Conservation (phyloP, 305 asterid genomes). For the Fraxinus xanthoxyloides region DNA sequence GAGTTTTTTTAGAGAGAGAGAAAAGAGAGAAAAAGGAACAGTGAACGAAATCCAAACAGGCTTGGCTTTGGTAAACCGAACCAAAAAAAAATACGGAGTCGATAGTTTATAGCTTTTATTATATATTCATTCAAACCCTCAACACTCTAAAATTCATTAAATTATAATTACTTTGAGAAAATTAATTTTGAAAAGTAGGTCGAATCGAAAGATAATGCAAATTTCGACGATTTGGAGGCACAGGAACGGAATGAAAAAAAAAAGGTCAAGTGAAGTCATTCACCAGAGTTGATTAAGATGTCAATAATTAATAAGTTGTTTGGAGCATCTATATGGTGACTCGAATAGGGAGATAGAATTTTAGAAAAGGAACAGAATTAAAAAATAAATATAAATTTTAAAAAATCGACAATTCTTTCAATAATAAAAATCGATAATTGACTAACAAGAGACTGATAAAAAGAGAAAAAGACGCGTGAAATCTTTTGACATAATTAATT, state of each 20-base stretch:
- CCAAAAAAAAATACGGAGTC: slow-evolving; percentile 33
- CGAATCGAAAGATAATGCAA: background rate
- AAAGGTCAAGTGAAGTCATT: background rate
- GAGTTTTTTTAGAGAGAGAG: slow-evolving; percentile 16
- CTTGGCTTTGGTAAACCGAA: slow-evolving; percentile 43
- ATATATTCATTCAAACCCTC: background rate
- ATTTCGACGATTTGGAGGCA: background rate
- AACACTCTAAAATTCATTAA: background rate
- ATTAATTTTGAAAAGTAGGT: background rate
- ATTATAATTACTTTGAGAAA: background rate
- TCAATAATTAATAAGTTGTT: background rate
- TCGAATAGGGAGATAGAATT: background rate
- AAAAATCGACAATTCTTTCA: background rate
- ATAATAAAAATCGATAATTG: background rate
- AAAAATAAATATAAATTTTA: background rate
- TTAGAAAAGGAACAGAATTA: background rate
- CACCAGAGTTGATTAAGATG: background rate
- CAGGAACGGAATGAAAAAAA: background rate
- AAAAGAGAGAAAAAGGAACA: slow-evolving; percentile 28
- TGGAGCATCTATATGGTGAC: background rate
- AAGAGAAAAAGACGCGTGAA: background rate
- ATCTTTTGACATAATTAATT: background rate
- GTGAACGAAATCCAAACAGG: slow-evolving; percentile 47
- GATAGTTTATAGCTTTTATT: slow-evolving; percentile 35
- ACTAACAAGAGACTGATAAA: background rate